Conservation (phyloP, 2,329 filamentous ascomycete species). For the Aspergillus flavus region DNA sequence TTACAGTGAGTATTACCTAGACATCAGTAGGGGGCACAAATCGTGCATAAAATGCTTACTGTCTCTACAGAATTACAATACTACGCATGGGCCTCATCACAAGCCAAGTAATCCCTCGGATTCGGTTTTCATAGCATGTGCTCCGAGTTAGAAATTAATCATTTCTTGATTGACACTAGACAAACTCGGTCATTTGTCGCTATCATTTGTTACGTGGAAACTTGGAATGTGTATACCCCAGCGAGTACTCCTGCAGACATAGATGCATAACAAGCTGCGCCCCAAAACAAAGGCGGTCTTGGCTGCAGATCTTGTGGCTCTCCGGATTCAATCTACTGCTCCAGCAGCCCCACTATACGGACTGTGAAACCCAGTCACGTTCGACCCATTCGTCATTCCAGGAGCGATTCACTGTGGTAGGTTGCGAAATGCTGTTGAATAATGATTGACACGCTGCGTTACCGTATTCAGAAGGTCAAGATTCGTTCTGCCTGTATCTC, state of each 20-base stretch:
- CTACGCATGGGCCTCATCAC: neutral
- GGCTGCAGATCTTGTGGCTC: neutral
- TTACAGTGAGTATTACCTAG: neutral
- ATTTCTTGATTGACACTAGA: neutral
- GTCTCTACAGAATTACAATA: neutral
- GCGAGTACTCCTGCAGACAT: neutral
- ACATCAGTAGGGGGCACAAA: too few relatives aligned
- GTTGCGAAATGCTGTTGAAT: neutral
- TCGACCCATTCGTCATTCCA: neutral
- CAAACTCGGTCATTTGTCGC: accelerated
- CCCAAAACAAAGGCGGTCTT: neutral
- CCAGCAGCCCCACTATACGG: neutral
- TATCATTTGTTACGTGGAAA: neutral
- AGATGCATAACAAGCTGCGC: neutral
- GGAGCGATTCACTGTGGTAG: neutral
- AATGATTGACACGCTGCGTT: neutral
- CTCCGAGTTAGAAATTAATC: neutral
- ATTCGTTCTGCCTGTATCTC: neutral
- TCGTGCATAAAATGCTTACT: neutral
- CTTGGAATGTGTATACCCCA: neutral
- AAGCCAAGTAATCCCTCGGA: neutral
- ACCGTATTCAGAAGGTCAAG: neutral
- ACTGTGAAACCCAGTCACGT: neutral
- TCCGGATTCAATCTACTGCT: neutral
- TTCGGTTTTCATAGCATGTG: neutral